Evolutionary conservation across 1,284 basidiomycete genomes (phyloP).

Genomic region (Irpex rosettiformis): DNA sequence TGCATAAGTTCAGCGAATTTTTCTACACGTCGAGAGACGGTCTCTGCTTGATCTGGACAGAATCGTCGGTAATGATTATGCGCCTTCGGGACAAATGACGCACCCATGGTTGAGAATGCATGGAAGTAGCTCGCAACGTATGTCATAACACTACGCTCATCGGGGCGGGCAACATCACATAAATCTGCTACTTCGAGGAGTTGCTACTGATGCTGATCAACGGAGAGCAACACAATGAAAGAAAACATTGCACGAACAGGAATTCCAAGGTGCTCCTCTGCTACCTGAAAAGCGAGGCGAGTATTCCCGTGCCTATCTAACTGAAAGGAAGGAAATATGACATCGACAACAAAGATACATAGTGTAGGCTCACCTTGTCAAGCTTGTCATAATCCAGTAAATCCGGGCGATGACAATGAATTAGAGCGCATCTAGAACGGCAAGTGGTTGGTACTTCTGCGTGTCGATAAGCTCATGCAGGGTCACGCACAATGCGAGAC

Average conservation of each 20-base stretch:
- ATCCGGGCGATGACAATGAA: constrained; percentile 96
- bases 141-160: constrained; percentile 95
- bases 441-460: constrained; percentile 11
- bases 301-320: constrained; percentile 80
- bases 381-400: constrained; percentile 85
- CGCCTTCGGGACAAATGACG: constrained; percentile 19
- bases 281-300: constrained; percentile 80
- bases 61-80: background rate
- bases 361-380: constrained; percentile 54
- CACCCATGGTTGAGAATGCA: constrained; percentile 96
- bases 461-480: constrained; percentile 1
- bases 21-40: constrained; percentile 88
- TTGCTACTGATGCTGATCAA: constrained; percentile 49
- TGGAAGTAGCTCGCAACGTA: constrained; percentile 97
- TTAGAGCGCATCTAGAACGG: constrained; percentile 80
- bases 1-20: constrained; percentile 97
- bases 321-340: constrained; percentile 31
- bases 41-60: constrained; percentile 85
- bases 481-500: constrained; percentile 81
- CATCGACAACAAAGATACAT: background rate
- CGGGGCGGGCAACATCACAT: constrained; percentile 85
- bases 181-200: constrained; percentile 95
- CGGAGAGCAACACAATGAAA: constrained; percentile 2
- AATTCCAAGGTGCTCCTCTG: constrained; percentile 84
- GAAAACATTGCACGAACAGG: constrained; percentile 55